Evolutionary conservation across 192 early-diverging fungal species (phyloP), one percentile per base, ranked within the genome.

Genomic region (Chytriomyces confervae): DNA sequence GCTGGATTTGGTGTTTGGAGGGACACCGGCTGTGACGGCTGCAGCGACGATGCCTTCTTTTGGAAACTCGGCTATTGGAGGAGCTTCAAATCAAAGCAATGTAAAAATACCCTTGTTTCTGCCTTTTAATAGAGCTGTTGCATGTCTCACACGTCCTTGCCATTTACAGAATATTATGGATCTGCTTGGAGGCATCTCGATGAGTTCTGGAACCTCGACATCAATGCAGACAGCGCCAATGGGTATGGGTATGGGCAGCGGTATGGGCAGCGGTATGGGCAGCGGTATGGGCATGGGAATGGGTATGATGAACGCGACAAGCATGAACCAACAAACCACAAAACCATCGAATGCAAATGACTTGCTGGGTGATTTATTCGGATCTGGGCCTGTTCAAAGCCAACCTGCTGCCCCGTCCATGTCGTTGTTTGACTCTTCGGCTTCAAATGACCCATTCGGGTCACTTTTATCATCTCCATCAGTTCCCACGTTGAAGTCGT

Each of bases 391-490:
- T 23, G 44, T 20, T 1, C 53, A 57, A 20, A 11, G 13, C 20
- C 13, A 18, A 20, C 1, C 81, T 20, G 9, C 73, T 50, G 76
- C 70, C 29, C 29, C 79, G 3, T 81, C 89, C 36, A 82, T 86
- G 57, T 81, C 89, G 24, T 20, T 65, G 63, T 13, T 13, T 20
- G 63, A 24, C 1, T 18, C 48, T 13, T 46, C 47, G 50, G 27
- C 50, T 16, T 50, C 82, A 8, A 69, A 51, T 5, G 83, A 86
- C 72, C 83, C 82, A 47, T 69, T 84, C 11, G 81, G 77, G 45
- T 95, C 95, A 79, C 84, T 98, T 61, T 92, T 97, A 0, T 81
- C 86, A 18, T 77, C 86, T 46, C 66, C 80, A 49, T 61, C 76
- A 7, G 76, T 64, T 70, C 43, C 50, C 45, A 63, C 18, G 8